These are phyloP conservation scores for Musa troglodytarum DNA, from an alignment of 176 grass and related monocot species.

Conservation along the genomic window DNA sequence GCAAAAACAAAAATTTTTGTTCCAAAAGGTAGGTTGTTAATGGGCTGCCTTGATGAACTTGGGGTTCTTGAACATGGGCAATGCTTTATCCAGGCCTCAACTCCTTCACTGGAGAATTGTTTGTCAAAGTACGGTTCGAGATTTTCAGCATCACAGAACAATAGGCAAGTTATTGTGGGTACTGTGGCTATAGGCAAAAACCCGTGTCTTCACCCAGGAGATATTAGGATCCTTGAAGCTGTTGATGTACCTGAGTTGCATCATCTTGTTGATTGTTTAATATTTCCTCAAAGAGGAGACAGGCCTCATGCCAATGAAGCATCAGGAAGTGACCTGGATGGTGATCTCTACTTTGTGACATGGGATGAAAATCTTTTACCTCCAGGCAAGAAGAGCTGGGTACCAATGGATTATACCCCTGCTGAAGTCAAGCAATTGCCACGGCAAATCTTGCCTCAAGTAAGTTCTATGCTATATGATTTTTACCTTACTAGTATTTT, in stretches of 20 bases:
- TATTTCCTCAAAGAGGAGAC: constrained; percentile 76
- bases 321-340: constrained; percentile 93
- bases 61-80: constrained; percentile 66
- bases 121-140: constrained; percentile 58
- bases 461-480: constrained; percentile 21
- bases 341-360: constrained; percentile 84
- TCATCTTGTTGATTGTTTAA: constrained; percentile 83
- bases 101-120: constrained; percentile 48
- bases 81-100: constrained; percentile 68
- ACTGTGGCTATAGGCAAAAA: constrained; percentile 81
- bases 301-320: constrained; percentile 84
- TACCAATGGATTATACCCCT: constrained; percentile 64
- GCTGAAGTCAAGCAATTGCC: constrained; percentile 24
- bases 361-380: constrained; percentile 86
- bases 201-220: constrained; percentile 85
- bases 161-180: constrained; percentile 48
- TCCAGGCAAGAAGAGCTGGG: constrained; percentile 61
- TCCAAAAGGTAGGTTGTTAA: constrained; percentile 75
- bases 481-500: not conserved
- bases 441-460: constrained; percentile 31
- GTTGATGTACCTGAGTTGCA: constrained; percentile 59
- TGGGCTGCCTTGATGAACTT: constrained; percentile 89
- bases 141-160: constrained; percentile 39
- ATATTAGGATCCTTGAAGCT: constrained; percentile 78
- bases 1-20: constrained; percentile 79